Conservation (phyloP, 75 land plant genomes). For the Sequoiadendron giganteum region DNA sequence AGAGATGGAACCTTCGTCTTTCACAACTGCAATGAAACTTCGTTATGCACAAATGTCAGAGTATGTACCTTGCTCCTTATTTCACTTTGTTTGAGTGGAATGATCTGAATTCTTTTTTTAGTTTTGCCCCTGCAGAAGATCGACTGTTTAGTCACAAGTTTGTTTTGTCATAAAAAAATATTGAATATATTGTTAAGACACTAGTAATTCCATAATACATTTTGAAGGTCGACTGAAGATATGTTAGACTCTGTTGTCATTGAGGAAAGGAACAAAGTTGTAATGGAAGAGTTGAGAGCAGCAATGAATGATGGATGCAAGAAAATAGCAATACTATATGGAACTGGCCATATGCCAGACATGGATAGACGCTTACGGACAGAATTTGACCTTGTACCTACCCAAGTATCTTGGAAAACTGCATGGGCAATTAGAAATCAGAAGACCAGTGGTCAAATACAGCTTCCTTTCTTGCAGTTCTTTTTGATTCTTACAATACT, state of each 20-base stretch:
- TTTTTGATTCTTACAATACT: conserved; percentile 79
- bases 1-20: conserved; percentile 77
- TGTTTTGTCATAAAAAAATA: not conserved
- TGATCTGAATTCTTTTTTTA: not conserved
- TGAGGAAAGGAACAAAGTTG: conserved; percentile 91
- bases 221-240: conserved; percentile 68
- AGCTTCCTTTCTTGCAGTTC: conserved; percentile 46
- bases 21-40: conserved; percentile 79
- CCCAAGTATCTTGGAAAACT: conserved; percentile 62
- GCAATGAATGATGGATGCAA: conserved; percentile 74
- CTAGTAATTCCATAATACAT: not conserved
- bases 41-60: conserved; percentile 15
- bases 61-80: conserved; percentile 44
- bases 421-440: conserved; percentile 81
- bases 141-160: not conserved
- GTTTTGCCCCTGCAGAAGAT: not conserved
- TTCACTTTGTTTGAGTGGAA: not conserved
- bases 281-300: conserved; percentile 57
- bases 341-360: conserved; percentile 95
- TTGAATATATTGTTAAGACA: not conserved
- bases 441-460: conserved; percentile 18
- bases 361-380: conserved; percentile 70
- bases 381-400: conserved; percentile 75
- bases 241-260: conserved; percentile 93
- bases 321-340: conserved; percentile 86